Evolutionary conservation across 2,329 filamentous ascomycete species (phyloP).

Genomic region (Fusarium subglutinans): DNA sequence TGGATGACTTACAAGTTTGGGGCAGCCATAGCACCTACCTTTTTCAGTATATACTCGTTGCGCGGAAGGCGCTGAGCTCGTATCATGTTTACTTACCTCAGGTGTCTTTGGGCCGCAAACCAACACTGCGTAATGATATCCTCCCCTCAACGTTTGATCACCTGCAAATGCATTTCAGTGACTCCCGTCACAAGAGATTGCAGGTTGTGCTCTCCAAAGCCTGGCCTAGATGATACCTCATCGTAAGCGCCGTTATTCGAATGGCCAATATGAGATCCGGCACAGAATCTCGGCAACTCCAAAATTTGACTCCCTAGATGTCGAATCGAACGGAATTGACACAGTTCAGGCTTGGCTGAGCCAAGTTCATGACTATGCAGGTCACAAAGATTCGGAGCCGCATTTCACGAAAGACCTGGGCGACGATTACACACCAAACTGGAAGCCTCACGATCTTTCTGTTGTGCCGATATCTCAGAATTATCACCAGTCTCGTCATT

Average conservation of each 20-base stretch:
- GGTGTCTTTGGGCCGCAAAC: no score
- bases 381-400: not conserved
- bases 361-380: not conserved
- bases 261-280: not conserved
- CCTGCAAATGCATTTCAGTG: not conserved
- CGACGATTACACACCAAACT: not conserved
- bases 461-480: not conserved
- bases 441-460: conserved; percentile 19
- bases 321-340: not conserved
- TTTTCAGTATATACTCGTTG: not conserved
- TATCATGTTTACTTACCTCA: not conserved
- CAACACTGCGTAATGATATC: no score
- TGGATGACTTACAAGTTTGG: not conserved
- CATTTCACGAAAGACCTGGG: not conserved
- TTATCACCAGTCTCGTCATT: not conserved
- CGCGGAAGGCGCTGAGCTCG: not conserved
- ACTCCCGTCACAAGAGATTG: not conserved
- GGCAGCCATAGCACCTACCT: not conserved
- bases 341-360: conserved; percentile 24
- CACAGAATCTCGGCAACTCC: not conserved
- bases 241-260: not conserved
- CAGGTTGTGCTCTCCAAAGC: not conserved
- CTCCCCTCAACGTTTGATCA: not conserved
- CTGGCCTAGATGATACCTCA: conserved; percentile 11
- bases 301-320: not conserved